phyloP scores from a whole-genome alignment of 1,284 basidiomycete genomes.

The Porphyrellus sp. region DNA sequence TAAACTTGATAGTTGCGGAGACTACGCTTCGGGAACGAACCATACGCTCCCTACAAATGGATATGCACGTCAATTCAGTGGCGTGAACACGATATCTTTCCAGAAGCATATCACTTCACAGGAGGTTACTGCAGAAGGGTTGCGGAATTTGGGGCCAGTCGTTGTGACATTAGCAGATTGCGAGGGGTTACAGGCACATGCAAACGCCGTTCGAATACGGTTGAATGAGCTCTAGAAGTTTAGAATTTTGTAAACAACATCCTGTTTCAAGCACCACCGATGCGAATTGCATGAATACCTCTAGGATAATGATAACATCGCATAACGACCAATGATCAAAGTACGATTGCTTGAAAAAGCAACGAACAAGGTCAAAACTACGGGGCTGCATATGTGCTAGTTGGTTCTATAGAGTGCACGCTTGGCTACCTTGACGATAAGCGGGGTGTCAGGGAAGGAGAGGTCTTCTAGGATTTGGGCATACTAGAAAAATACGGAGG shows the following conservation, averaged over 20 bases:
- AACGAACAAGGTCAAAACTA: constrained; percentile 9
- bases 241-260: not conserved
- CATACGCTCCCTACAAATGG: constrained; percentile 95
- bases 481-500: constrained; percentile 53
- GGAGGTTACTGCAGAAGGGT: constrained; percentile 79
- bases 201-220: constrained; percentile 79
- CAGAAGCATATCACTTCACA: constrained; percentile 99
- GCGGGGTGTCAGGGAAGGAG: constrained; percentile 86
- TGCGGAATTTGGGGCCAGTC: constrained; percentile 80
- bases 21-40: constrained; percentile 98
- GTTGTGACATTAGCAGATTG: constrained; percentile 92
- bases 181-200: constrained; percentile 94
- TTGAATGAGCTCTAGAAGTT: constrained; percentile 33
- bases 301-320: constrained; percentile 18
- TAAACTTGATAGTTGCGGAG: constrained; percentile 72
- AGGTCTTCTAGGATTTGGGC: constrained; percentile 85
- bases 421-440: constrained; percentile 90
- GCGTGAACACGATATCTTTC: constrained; percentile 96
- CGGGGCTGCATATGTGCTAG: constrained; percentile 38
- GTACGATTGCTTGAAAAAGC: constrained; percentile 18
- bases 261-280: constrained; percentile 1
- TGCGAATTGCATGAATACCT: constrained; percentile 8
- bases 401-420: constrained; percentile 87
- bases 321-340: constrained; percentile 7
- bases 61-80: constrained; percentile 96